phyloP scores from a whole-genome alignment of 202 grass and related monocot genomes.

The Carex sylvatica region DNA sequence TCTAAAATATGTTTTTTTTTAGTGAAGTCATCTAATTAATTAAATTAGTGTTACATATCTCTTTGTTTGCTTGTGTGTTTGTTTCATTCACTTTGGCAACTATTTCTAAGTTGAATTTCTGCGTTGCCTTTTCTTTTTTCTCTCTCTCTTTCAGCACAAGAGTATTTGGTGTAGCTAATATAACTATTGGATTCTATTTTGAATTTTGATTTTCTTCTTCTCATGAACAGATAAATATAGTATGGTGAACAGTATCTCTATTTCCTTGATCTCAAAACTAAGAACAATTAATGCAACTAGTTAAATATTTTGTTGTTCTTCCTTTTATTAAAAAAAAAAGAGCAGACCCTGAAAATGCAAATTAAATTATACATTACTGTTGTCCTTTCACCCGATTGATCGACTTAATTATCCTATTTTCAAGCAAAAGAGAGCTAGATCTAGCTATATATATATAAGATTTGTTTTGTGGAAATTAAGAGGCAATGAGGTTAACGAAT shows the following conservation, averaged over 20 bases:
- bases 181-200: background rate
- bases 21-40: background rate
- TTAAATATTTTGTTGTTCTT: background rate
- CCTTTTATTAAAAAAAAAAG: background rate
- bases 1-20: background rate
- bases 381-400: background rate
- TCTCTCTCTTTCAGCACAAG: background rate
- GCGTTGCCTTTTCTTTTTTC: background rate
- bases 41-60: background rate
- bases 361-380: background rate
- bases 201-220: background rate
- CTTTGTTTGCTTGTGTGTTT: background rate
- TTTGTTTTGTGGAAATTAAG: constrained; percentile 11
- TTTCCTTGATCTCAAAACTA: background rate
- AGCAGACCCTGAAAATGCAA: background rate
- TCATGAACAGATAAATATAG: background rate
- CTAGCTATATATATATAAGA: background rate
- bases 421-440: constrained; percentile 18
- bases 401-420: background rate
- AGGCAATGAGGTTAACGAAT: constrained; percentile 8
- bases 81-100: background rate
- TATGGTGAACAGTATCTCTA: background rate
- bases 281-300: background rate
- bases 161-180: background rate
- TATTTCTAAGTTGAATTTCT: background rate